Conservation (phyloP, 1,139 yeast species). For the Yamadazyma mexicana region DNA sequence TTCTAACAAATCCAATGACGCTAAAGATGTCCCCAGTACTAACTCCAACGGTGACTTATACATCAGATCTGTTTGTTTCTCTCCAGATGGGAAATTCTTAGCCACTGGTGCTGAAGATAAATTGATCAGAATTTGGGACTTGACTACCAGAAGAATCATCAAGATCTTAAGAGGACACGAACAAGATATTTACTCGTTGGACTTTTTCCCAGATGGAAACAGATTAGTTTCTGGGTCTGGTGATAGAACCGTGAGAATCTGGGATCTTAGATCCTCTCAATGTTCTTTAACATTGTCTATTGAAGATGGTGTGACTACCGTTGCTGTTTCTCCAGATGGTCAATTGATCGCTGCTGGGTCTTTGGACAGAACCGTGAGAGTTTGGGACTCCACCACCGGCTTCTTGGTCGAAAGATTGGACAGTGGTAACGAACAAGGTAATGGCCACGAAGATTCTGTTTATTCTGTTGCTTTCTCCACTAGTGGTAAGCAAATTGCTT, state of each 20-base stretch:
- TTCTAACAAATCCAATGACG: conserved; percentile 28
- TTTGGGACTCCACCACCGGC: conserved; percentile 96
- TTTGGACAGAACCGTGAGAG: conserved; percentile 91
- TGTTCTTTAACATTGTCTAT: conserved; percentile 86
- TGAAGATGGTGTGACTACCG: conserved; percentile 98
- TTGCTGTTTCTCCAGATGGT: conserved; percentile 96
- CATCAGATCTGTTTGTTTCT: conserved; percentile 92
- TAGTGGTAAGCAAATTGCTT: conserved; percentile 87
- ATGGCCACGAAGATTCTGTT: conserved; percentile 96
- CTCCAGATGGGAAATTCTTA: conserved; percentile 92
- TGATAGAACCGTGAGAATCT: conserved; percentile 92
- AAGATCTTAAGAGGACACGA: conserved; percentile 93
- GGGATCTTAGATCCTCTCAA: conserved; percentile 93
- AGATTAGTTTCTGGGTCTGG: conserved; percentile 96
- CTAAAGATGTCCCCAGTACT: conserved; percentile 27
- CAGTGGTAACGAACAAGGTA: conserved; percentile 81
- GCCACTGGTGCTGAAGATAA: conserved; percentile 99
- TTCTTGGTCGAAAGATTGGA: conserved; percentile 90
- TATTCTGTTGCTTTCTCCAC: conserved; percentile 94
- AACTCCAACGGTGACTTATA: conserved; percentile 76
- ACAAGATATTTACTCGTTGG: conserved; percentile 95
- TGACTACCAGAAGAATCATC: conserved; percentile 80
- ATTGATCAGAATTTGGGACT: conserved; percentile 95
- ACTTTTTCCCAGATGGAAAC: conserved; percentile 93
- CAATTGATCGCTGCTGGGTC: conserved; percentile 95